Evolutionary conservation across 345 rosid genomes (phyloP).

Genomic region (Heritiera fomes): DNA sequence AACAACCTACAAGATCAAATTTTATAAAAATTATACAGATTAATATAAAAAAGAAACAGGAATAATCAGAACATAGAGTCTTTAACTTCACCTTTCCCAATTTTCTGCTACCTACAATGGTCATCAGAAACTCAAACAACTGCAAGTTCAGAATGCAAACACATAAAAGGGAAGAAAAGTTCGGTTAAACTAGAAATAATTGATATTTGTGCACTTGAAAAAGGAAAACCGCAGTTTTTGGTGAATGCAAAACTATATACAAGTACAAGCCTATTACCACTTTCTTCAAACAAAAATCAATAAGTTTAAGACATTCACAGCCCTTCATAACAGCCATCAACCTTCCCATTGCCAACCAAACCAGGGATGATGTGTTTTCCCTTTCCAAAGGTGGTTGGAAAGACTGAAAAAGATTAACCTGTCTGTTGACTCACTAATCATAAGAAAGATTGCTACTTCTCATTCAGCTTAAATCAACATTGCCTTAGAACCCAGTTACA

Average conservation of each 20-base stretch:
- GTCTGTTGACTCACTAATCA: background rate
- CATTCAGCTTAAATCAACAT: slow-evolving; percentile 2
- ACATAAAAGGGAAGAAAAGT: slow-evolving; percentile 16
- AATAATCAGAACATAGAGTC: slow-evolving; percentile 7
- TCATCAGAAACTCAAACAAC: slow-evolving; percentile 88
- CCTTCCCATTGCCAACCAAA: slow-evolving; percentile 12
- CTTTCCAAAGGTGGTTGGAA: background rate
- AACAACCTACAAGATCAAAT: slow-evolving; percentile 50
- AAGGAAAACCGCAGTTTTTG: background rate
- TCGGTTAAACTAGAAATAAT: slow-evolving; percentile 12
- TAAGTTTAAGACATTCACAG: background rate
- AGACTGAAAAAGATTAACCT: background rate
- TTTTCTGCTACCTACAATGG: slow-evolving; percentile 67
- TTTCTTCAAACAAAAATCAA: slow-evolving; percentile 5
- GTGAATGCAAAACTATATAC: slow-evolving; percentile 3
- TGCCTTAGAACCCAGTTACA: background rate
- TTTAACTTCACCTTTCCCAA: slow-evolving; percentile 63
- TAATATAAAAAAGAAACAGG: background rate
- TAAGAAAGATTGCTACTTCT: background rate
- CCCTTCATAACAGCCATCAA: background rate
- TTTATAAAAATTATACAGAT: slow-evolving; percentile 5
- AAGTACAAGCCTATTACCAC: background rate
- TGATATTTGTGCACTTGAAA: slow-evolving; percentile 9
- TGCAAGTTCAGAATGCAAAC: slow-evolving; percentile 37
- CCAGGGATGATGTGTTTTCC: background rate